Conservation (phyloP, 1,284 basidiomycete genomes). For the Agaricales sp. region DNA sequence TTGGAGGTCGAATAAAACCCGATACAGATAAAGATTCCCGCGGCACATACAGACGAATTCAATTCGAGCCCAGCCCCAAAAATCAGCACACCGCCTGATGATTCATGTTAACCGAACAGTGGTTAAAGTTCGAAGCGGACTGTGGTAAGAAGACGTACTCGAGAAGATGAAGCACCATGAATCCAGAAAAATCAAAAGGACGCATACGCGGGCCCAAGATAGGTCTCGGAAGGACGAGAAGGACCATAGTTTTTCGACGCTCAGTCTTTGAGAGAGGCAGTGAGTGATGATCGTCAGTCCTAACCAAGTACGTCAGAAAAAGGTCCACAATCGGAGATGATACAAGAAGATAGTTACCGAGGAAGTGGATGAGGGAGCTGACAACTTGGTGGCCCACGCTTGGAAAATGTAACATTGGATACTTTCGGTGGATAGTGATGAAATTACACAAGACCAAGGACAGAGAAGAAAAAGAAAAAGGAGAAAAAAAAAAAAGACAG, state of each 20-base stretch:
- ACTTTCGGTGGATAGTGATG: background rate
- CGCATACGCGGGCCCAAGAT: conserved; percentile 18
- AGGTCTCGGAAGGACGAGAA: conserved; percentile 13
- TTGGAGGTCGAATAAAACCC: conserved; percentile 27
- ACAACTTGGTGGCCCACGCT: background rate
- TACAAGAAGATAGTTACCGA: background rate
- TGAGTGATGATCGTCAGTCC: conserved; percentile 20
- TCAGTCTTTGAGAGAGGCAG: conserved; percentile 19
- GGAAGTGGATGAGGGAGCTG: background rate
- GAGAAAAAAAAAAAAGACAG: background rate
- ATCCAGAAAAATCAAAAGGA: conserved; percentile 19
- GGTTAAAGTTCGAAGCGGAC: background rate
- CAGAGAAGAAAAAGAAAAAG: background rate
- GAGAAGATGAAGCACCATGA: conserved; percentile 26
- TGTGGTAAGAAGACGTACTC: conserved; percentile 14
- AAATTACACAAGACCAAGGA: background rate
- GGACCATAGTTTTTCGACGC: conserved; percentile 14
- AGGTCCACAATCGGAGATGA: background rate
- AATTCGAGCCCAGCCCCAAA: conserved; percentile 26
- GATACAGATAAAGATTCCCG: conserved; percentile 27
- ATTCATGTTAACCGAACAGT: background rate
- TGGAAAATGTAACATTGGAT: background rate
- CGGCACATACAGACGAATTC: conserved; percentile 19
- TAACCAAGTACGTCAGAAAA: conserved; percentile 8
- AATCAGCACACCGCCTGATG: conserved; percentile 23